Conservation (phyloP, 1,284 basidiomycete genomes). For the Albatrellus sp. region DNA sequence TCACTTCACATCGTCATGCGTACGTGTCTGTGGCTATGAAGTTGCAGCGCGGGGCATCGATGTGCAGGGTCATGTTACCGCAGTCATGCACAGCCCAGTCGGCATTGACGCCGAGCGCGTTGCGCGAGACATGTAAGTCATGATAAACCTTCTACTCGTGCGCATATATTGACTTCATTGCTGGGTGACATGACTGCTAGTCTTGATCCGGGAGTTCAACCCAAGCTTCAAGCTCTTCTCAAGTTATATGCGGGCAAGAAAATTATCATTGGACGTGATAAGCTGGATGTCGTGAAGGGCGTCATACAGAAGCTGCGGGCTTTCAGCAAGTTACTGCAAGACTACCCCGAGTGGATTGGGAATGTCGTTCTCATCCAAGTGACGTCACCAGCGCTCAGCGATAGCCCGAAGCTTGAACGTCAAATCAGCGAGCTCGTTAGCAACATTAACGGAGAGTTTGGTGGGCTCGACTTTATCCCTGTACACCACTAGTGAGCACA, state of each 20-base stretch:
- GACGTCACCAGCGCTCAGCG: conserved; percentile 88
- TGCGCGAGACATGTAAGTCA: conserved; percentile 58
- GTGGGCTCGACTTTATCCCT: conserved; percentile 90
- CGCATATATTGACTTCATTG: neutral
- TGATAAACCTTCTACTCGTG: conserved; percentile 3
- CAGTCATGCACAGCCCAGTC: conserved; percentile 87
- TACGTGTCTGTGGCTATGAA: conserved; percentile 94
- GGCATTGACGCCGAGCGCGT: conserved; percentile 95
- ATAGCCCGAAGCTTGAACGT: conserved; percentile 88
- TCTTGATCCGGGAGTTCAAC: conserved; percentile 69
- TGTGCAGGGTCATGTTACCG: conserved; percentile 77
- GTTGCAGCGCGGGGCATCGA: conserved; percentile 72
- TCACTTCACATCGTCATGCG: conserved; percentile 90
- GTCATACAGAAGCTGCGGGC: conserved; percentile 96
- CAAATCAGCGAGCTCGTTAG: conserved; percentile 92
- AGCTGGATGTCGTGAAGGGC: conserved; percentile 96
- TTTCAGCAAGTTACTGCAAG: conserved; percentile 87
- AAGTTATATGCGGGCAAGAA: conserved; percentile 93
- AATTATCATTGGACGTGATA: conserved; percentile 98
- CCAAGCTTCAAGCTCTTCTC: conserved; percentile 80
- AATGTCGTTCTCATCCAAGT: conserved; percentile 84
- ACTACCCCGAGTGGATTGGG: conserved; percentile 94
- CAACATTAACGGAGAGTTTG: conserved; percentile 96
- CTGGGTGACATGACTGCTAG: conserved; percentile 22
- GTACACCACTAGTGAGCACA: conserved; percentile 90